Conservation (phyloP, 2,329 filamentous ascomycete genomes). For the Verticillium longisporum region DNA sequence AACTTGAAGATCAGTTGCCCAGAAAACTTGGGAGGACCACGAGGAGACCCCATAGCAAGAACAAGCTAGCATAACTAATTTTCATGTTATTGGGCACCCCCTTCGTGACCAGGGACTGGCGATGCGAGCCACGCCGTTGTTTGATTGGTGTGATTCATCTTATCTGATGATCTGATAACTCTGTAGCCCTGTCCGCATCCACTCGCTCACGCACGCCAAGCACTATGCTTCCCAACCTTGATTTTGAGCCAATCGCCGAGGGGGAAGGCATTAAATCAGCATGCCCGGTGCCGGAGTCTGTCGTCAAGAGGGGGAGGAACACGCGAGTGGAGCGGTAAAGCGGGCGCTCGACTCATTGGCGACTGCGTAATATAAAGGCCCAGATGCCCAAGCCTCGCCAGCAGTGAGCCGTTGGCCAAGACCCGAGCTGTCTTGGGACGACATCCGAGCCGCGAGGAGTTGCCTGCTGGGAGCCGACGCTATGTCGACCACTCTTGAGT, state of each 20-base stretch:
- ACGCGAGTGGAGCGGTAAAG: neutral
- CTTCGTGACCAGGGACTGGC: neutral
- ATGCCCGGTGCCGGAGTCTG: neutral
- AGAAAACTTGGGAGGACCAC: neutral
- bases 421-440: neutral
- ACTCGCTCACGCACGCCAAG: neutral
- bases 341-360: neutral
- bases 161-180: slow-evolving; percentile 3
- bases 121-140: neutral
- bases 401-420: neutral
- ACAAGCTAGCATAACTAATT: neutral
- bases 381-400: neutral
- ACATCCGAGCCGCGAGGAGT: neutral
- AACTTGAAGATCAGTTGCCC: neutral
- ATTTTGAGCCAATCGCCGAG: neutral
- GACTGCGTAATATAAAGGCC: neutral
- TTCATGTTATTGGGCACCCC: neutral
- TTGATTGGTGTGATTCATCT: slow-evolving; percentile 1
- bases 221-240: neutral
- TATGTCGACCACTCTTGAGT: neutral
- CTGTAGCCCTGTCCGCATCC: neutral
- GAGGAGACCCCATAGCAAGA: neutral
- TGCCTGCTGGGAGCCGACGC: neutral
- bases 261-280: neutral
- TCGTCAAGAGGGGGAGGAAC: neutral